Percentiles rank a stretch among this genome's conserved stretches.
These are phyloP conservation scores for Isabelozyma rhagii DNA, from an alignment of 805 yeast genomes.

Conservation along the genomic window DNA sequence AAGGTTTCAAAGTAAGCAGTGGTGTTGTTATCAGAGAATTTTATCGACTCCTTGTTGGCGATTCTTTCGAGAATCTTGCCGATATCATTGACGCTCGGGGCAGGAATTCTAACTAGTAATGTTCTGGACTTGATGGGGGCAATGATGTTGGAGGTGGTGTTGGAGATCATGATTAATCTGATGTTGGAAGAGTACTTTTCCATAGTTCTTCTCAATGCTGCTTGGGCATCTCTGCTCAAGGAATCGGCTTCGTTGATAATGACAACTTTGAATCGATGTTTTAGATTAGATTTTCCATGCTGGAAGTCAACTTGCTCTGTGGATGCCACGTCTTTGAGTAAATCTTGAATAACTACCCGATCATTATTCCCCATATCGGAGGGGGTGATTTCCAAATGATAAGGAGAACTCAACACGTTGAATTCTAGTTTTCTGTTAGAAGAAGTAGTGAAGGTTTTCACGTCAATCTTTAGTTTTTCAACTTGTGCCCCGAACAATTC, in stretches of 20 bases:
- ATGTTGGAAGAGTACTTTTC: conserved; percentile 89
- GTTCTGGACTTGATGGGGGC: conserved; percentile 95
- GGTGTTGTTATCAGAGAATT: conserved; percentile 34
- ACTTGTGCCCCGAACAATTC: conserved; percentile 82
- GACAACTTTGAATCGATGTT: conserved; percentile 70
- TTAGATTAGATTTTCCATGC: conserved; percentile 40
- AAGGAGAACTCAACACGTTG: conserved; percentile 87
- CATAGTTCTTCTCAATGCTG: conserved; percentile 94
- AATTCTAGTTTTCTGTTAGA: conserved; percentile 80
- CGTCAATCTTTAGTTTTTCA: conserved; percentile 80
- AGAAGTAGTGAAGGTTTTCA: conserved; percentile 74
- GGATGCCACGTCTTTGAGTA: conserved; percentile 91
- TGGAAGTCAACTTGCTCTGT: conserved; percentile 90
- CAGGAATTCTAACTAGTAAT: conserved; percentile 77
- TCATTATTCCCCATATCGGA: conserved; percentile 96
- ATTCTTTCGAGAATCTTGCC: conserved; percentile 51
- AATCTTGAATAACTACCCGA: conserved; percentile 89
- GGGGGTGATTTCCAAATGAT: conserved; percentile 94
- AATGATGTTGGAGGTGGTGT: conserved; percentile 86
- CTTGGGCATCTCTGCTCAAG: conserved; percentile 89
- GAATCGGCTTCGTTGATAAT: conserved; percentile 91
- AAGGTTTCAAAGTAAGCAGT: conserved; percentile 47
- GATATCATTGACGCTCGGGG: conserved; percentile 69
- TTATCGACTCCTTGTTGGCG: conserved; percentile 52
- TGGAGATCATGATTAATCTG: conserved; percentile 79